Evolutionary conservation across 129 eudicot species (phyloP), one percentile per base, ranked within the genome.

Genomic region (Dittrichia graveolens): DNA sequence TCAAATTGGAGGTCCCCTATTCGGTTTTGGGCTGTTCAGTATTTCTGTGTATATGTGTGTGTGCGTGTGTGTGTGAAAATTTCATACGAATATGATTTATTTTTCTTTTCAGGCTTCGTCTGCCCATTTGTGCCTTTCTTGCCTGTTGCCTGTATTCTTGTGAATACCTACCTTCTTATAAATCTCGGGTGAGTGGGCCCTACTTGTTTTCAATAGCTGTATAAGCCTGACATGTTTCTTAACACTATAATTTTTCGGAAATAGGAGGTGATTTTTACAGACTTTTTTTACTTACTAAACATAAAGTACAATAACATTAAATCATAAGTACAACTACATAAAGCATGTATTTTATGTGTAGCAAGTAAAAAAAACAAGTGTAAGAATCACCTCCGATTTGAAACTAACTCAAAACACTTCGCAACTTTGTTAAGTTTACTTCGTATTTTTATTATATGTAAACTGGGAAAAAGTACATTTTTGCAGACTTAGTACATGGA

Each of bases 41-140:
- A 54, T 54, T 54, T 54, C 38, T 19, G 12, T 7, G 3, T 11
- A 54, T 54, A 54, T 34, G 39, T 40, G n/a, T 39, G 7, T 59
- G 53, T n/a, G n/a, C n/a, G n/a, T n/a, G n/a, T 34, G 39, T 40
- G n/a, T 39, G 7, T 59, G 53, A 46, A 44, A 43, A 63, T 11
- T 59, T 34, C 57, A 31, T 14, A 57, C 3, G 14, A 37, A 18
- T 41, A 38, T 38, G 50, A 16, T 54, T 14, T 75, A 43, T 24
- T 55, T 40, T 53, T 71, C 8, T 64, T 37, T 73, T 24, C 86
- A 89, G 96, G 98, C 70, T 93, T 93, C 72, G 65, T 74, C 72
- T 93, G 98, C 82, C 98, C 96, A 19, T 84, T 82, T 52, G 95
- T 93, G 74, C 98, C 98, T 16, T 69, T 87, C 73, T 79, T 93